Evolutionary conservation across 805 yeast genomes (phyloP).

Genomic region (Lachancea fermentati): DNA sequence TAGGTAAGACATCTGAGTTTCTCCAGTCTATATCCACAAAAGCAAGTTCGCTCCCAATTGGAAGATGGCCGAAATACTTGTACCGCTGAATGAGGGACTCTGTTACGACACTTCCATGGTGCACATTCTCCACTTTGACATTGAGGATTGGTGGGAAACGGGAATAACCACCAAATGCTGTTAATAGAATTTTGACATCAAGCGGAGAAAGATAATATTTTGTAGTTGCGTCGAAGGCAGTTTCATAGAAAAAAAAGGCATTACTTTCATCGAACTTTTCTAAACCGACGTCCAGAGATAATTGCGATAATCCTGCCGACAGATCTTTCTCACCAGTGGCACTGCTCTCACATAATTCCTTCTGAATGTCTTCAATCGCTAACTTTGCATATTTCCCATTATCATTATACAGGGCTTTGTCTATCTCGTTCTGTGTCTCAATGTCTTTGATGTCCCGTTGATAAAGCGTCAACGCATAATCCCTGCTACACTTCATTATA

Average conservation of each 20-base stretch:
- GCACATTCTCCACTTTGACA: slow-evolving; percentile 63
- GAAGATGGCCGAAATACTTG: slow-evolving; percentile 77
- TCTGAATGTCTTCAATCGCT: slow-evolving; percentile 53
- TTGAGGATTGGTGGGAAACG: slow-evolving; percentile 62
- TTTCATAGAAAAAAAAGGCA: slow-evolving; percentile 71
- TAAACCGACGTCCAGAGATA: slow-evolving; percentile 2
- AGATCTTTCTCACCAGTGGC: slow-evolving; percentile 11
- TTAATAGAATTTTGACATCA: slow-evolving; percentile 68
- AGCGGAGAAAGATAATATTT: slow-evolving; percentile 68
- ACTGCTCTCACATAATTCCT: slow-evolving; percentile 36
- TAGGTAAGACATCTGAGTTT: slow-evolving; percentile 37
- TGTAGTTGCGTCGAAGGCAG: slow-evolving; percentile 62
- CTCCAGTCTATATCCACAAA: slow-evolving; percentile 85
- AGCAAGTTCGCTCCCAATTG: slow-evolving; percentile 79
- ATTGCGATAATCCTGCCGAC: slow-evolving; percentile 13
- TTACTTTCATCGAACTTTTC: slow-evolving; percentile 33
- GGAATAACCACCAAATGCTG: slow-evolving; percentile 56
- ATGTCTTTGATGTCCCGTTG: slow-evolving; percentile 56
- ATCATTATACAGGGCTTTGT: slow-evolving; percentile 54
- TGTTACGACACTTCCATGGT: slow-evolving; percentile 56
- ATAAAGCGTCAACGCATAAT: slow-evolving; percentile 49
- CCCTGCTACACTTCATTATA: slow-evolving; percentile 58
- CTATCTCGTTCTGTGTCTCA: slow-evolving; percentile 46
- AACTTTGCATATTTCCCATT: slow-evolving; percentile 47
- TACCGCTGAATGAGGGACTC: slow-evolving; percentile 52